Base-by-base conservation (phyloP, 208 protist genomes). In the Spongospora subterranea region DNA sequence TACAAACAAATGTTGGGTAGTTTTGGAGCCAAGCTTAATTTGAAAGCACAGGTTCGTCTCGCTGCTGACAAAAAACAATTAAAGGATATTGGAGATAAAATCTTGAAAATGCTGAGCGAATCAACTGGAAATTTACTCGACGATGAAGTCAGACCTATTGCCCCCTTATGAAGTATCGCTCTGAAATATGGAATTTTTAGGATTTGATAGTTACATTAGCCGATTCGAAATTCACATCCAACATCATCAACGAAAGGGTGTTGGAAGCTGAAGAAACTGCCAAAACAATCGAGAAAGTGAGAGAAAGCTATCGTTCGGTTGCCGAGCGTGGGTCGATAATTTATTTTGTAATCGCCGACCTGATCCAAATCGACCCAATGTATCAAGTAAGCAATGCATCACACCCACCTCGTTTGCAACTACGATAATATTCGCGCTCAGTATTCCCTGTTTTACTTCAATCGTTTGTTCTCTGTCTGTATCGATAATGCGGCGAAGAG, bases 381-480 rank as follows among this genome's bases (percentile, higher is more conserved):
- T 95, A 95, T 88, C 94, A 93, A 53, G 90, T 91, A 0, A 54
- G 88, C 41, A 43, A n/a, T n/a, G n/a, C n/a, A n/a, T 60, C 24
- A 29, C 50, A 60, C 6, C 24, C 24, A 60, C 24, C 50, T 6
- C 24, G 50, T 6, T 60, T 60, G 24, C 24, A 60, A 60, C 50
- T 29, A 60, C 50, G 13, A 29, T 60, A 29, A 60, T 29, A 60
- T 60, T 60, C 13, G 13, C 24, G 6, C 66, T 60, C 97, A 99
- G 95, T 99, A 98, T 94, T 99, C 97, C 38, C 94, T 99, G 46
- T 96, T 97, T 89, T 99, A 98, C 94, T 99, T 99, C 92, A 96
- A 96, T 32, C 97, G 97, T 66, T 95, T 99, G 46, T 98, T 99
- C 90, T 94, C 95, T 88, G 90, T 95, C 71, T 95, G 96, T 90